Percentiles rank a stretch among this genome's conserved stretches.
Evolutionary conservation across 2,329 filamentous ascomycete genomes (phyloP).

Genomic region (Raffaelea deltoideospora): DNA sequence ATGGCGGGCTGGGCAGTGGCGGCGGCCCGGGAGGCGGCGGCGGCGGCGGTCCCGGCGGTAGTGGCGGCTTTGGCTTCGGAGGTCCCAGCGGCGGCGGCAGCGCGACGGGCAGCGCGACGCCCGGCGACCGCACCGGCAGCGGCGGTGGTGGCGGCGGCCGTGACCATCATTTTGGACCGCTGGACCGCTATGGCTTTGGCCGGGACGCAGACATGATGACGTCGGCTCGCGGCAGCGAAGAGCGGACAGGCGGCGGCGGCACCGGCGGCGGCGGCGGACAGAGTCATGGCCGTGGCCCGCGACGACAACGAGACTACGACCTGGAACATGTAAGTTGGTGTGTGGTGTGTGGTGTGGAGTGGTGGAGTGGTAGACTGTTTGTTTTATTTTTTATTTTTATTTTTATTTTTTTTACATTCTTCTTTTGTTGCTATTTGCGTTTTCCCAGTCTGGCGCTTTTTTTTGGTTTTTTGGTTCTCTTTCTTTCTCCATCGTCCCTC

Average conservation of each 20-base stretch:
- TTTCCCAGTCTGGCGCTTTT: neutral
- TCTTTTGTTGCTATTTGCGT: neutral
- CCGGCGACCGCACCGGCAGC: constrained; percentile 3
- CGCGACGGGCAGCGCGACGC: constrained; percentile 5
- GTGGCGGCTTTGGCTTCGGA: constrained; percentile 1
- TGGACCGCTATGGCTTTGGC: too few species aligned
- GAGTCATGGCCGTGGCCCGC: constrained; percentile 50
- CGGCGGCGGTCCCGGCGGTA: constrained; percentile 1
- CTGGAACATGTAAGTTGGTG: constrained; percentile 57
- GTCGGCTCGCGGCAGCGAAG: constrained; percentile 61
- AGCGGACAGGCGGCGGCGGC: constrained; percentile 48
- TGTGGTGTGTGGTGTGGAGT: neutral
- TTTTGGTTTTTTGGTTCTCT: neutral
- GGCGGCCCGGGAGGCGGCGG: too few species aligned
- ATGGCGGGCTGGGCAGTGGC: too few species aligned
- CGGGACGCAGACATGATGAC: constrained; percentile 38
- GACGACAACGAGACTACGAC: constrained; percentile 66
- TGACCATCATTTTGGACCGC: neutral
- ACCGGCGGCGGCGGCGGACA: constrained; percentile 40
- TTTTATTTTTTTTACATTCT: neutral
- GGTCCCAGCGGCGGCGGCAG: constrained; percentile 1
- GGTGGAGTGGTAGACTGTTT: too few species aligned
- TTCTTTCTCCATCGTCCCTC: too few species aligned
- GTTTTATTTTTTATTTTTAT: constrained; percentile 3
- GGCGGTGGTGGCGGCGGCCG: neutral